phyloP scores from a whole-genome alignment of 768 basidiomycete species.

The Saitozyma podzolica region DNA sequence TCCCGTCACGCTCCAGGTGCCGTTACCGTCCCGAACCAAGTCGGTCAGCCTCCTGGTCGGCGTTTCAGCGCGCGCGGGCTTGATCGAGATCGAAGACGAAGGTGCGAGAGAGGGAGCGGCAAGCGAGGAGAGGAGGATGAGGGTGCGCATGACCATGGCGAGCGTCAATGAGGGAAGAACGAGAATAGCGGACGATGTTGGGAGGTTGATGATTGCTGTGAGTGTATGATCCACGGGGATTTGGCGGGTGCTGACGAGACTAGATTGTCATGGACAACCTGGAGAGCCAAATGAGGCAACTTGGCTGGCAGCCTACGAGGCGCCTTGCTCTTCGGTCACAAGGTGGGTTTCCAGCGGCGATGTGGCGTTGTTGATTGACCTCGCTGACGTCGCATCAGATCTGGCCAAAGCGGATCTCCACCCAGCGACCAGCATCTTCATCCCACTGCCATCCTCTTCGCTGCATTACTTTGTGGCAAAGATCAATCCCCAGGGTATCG shows the following conservation, averaged over 20 bases:
- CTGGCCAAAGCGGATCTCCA: constrained; percentile 66
- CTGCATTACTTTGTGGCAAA: constrained; percentile 80
- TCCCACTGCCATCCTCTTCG: constrained; percentile 27
- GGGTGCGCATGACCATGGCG: constrained; percentile 63
- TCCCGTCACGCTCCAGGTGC: constrained; percentile 29
- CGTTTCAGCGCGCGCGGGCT: constrained; percentile 77
- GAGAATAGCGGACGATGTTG: constrained; percentile 62
- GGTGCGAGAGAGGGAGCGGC: constrained; percentile 65
- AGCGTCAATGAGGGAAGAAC: constrained; percentile 70
- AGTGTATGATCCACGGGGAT: constrained; percentile 36
- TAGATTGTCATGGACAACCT: constrained; percentile 80
- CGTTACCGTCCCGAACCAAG: constrained; percentile 31
- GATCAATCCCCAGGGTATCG: constrained; percentile 72
- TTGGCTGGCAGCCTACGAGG: constrained; percentile 75
- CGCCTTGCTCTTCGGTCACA: constrained; percentile 66
- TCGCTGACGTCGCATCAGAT: constrained; percentile 57
- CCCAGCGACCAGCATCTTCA: constrained; percentile 34
- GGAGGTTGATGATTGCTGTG: constrained; percentile 66
- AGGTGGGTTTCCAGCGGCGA: constrained; percentile 55
- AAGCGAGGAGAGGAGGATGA: constrained; percentile 69
- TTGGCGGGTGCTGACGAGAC: not conserved
- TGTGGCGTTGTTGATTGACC: not conserved
- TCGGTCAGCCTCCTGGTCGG: constrained; percentile 60
- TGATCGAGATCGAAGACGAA: constrained; percentile 73
- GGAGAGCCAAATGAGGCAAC: constrained; percentile 77